phyloP scores from a whole-genome alignment of 257 asterid species.

The Solanum etuberosum region DNA sequence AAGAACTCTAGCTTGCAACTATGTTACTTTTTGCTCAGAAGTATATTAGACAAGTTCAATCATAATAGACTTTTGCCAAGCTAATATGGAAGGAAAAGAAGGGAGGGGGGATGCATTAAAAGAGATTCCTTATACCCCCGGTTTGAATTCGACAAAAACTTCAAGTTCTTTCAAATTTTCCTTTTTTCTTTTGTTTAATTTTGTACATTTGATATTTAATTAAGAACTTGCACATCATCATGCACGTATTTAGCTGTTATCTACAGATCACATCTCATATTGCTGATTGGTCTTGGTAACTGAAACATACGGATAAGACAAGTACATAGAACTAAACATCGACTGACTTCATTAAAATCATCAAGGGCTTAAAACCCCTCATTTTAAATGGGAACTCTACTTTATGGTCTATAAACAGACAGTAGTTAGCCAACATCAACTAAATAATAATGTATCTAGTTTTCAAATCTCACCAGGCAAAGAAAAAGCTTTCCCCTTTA shows the following conservation, averaged over 20 bases:
- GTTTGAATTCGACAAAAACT: background rate
- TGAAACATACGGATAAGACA: background rate
- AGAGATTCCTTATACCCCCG: background rate
- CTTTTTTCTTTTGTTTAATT: background rate
- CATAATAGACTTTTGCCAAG: background rate
- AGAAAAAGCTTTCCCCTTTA: conserved; percentile 70
- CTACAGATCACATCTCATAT: background rate
- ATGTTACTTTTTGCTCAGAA: background rate
- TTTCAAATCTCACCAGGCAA: conserved; percentile 64
- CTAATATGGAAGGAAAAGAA: background rate
- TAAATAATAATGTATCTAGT: background rate
- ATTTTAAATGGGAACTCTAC: background rate
- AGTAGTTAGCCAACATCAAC: background rate
- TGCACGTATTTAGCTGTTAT: background rate
- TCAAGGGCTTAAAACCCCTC: background rate
- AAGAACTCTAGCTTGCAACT: background rate
- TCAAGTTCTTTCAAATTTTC: background rate
- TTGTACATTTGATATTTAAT: background rate
- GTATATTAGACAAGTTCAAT: background rate
- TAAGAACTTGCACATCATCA: background rate
- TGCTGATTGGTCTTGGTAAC: background rate
- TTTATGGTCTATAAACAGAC: background rate
- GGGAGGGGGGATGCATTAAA: background rate
- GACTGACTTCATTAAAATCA: background rate
- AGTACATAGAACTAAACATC: background rate